Percentiles rank a stretch among this genome's conserved stretches.
These are phyloP conservation scores for Ustilago esculenta DNA, from an alignment of 1,284 basidiomycete species.

Conservation along the genomic window DNA sequence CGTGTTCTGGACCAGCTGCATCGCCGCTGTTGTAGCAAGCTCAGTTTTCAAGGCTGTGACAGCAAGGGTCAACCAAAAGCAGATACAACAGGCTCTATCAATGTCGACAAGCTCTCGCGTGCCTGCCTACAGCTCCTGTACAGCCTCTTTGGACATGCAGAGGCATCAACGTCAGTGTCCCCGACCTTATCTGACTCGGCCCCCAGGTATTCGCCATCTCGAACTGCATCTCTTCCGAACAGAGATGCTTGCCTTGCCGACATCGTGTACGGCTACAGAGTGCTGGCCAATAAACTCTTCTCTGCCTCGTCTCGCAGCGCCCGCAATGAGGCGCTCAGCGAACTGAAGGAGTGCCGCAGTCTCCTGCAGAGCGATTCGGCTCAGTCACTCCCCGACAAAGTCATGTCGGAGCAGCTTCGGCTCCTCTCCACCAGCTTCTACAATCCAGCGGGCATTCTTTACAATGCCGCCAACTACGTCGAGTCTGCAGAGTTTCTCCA, in stretches of 20 bases:
- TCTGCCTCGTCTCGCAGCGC: conserved; percentile 14
- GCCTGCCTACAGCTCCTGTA: conserved; percentile 32
- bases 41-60: conserved; percentile 29
- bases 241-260: conserved; percentile 27
- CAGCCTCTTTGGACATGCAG: no score
- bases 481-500: conserved; percentile 58
- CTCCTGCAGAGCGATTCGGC: conserved; percentile 12
- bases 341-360: conserved; percentile 16
- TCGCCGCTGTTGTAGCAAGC: conserved; percentile 38
- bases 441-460: conserved; percentile 67
- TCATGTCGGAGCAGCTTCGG: conserved; percentile 27
- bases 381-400: conserved; percentile 3
- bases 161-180: no score
- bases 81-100: conserved; percentile 11
- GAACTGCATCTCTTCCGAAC: conserved; percentile 16
- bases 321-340: conserved; percentile 18
- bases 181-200: neutral
- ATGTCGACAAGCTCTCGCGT: conserved; percentile 22
- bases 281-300: conserved; percentile 43
- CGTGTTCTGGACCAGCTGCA: conserved; percentile 44
- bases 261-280: conserved; percentile 33
- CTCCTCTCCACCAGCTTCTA: conserved; percentile 65
- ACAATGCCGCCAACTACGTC: conserved; percentile 57
- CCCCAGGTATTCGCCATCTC: conserved; percentile 6
- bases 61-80: conserved; percentile 36